These are phyloP conservation scores for Wickerhamomyces bovis DNA, from an alignment of 805 yeast genomes.

Conservation along the genomic window DNA sequence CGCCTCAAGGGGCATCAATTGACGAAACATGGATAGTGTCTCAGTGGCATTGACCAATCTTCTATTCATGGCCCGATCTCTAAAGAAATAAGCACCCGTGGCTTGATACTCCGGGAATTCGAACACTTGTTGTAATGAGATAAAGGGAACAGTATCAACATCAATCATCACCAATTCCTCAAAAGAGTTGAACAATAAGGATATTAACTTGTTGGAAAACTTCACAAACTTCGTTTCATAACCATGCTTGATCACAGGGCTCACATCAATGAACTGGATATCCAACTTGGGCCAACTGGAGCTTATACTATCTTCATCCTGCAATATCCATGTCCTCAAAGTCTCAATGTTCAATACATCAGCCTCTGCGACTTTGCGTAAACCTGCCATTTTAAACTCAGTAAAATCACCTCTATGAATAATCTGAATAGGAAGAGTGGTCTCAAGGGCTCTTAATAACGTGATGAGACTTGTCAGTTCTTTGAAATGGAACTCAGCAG, in stretches of 20 bases:
- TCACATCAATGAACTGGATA: conserved; percentile 24
- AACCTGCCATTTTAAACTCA: conserved; percentile 25
- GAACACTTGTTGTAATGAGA: conserved; percentile 30
- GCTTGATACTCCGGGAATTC: conserved; percentile 26
- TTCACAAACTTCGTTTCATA: conserved; percentile 24
- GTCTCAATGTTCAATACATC: conserved; percentile 8
- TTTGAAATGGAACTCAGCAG: conserved; percentile 23
- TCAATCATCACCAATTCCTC: conserved; percentile 45
- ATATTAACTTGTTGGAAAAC: conserved; percentile 41
- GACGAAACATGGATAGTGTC: neutral
- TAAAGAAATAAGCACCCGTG: conserved; percentile 37
- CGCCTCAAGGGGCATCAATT: conserved; percentile 9
- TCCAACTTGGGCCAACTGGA: conserved; percentile 14
- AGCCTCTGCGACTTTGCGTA: conserved; percentile 4
- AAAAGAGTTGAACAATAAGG: conserved; percentile 49
- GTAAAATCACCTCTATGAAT: conserved; percentile 24
- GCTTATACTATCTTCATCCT: conserved; percentile 21
- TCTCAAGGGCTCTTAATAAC: conserved; percentile 27
- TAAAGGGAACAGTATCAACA: conserved; percentile 45
- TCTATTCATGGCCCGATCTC: conserved; percentile 25
- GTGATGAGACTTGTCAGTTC: conserved; percentile 31
- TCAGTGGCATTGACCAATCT: neutral
- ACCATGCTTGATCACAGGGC: neutral
- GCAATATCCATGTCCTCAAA: neutral
- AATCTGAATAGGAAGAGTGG: conserved; percentile 29